Conservation (phyloP, 2,329 filamentous ascomycete species). For the Pyrenophora graminea region DNA sequence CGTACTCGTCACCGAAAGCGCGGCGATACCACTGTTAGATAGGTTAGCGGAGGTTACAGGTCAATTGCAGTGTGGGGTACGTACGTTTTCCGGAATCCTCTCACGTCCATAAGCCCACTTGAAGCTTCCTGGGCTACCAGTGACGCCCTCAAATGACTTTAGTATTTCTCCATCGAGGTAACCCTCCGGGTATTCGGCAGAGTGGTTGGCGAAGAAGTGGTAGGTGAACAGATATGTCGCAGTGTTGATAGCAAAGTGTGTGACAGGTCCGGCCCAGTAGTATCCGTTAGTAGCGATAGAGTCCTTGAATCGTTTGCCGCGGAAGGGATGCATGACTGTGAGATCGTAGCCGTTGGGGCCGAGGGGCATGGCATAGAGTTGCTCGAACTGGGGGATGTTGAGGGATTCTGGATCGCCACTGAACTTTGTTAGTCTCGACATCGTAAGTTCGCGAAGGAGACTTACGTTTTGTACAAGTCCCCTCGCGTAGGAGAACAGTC, state of each 20-base stretch:
- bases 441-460: not conserved
- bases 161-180: slow-evolving; percentile 22
- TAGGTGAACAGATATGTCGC: slow-evolving; percentile 13
- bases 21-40: slow-evolving; percentile 12
- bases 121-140: slow-evolving; percentile 24
- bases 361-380: slow-evolving; percentile 7
- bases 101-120: slow-evolving; percentile 23
- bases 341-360: slow-evolving; percentile 4
- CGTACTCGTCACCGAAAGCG: slow-evolving; percentile 19
- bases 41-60: slow-evolving; percentile 7
- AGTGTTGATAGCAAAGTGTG: slow-evolving; percentile 21
- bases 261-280: slow-evolving; percentile 21
- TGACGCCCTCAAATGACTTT: slow-evolving; percentile 25
- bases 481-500: slow-evolving; percentile 24
- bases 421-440: not conserved
- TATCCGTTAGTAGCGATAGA: slow-evolving; percentile 21
- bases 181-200: slow-evolving; percentile 25
- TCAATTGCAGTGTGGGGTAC: slow-evolving; percentile 1
- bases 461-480: slow-evolving; percentile 9
- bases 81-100: slow-evolving; percentile 29
- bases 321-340: slow-evolving; percentile 9
- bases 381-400: slow-evolving; percentile 4
- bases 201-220: slow-evolving; percentile 28
- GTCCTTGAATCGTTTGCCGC: slow-evolving; percentile 25
- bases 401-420: slow-evolving; percentile 8